Conservation (phyloP, 768 basidiomycete species). For the Phylloporus scabripes region DNA sequence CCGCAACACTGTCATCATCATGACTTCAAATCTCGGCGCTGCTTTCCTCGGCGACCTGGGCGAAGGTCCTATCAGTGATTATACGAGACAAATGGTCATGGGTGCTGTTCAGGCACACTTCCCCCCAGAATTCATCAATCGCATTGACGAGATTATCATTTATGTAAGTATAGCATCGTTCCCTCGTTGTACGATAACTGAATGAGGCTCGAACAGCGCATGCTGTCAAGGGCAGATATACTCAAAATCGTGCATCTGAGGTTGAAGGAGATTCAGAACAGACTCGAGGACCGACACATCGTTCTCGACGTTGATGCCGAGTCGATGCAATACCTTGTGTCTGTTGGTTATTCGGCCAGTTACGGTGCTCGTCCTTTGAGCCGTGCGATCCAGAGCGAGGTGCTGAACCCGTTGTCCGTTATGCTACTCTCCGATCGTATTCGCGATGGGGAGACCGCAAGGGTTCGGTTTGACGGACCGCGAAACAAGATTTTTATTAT, state of each 20-base stretch:
- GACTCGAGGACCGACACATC: constrained; percentile 78
- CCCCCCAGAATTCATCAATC: constrained; percentile 90
- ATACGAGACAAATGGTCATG: constrained; percentile 66
- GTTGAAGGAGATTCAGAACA: constrained; percentile 76
- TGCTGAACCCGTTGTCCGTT: constrained; percentile 86
- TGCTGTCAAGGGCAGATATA: constrained; percentile 71
- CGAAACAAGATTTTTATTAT: constrained; percentile 72
- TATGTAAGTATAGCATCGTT: constrained; percentile 36
- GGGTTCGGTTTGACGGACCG: constrained; percentile 73
- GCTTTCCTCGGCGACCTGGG: constrained; percentile 69
- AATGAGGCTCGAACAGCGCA: constrained; percentile 46
- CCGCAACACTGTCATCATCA: constrained; percentile 88
- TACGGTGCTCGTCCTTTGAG: constrained; percentile 94
- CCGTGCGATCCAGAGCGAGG: constrained; percentile 84
- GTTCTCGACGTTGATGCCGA: constrained; percentile 68
- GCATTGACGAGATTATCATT: constrained; percentile 81
- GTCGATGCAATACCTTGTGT: constrained; percentile 70
- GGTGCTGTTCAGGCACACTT: constrained; percentile 77
- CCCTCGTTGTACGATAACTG: constrained; percentile 4
- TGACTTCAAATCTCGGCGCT: constrained; percentile 91
- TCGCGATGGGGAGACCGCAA: constrained; percentile 73
- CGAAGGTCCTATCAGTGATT: constrained; percentile 59
- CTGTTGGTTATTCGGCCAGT: constrained; percentile 69
- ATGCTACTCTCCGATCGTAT: constrained; percentile 80
- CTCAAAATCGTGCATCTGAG: constrained; percentile 86